phyloP scores from a whole-genome alignment of 225 moss, liverwort and hornwort genomes.

The Pleurozium schreberi region DNA sequence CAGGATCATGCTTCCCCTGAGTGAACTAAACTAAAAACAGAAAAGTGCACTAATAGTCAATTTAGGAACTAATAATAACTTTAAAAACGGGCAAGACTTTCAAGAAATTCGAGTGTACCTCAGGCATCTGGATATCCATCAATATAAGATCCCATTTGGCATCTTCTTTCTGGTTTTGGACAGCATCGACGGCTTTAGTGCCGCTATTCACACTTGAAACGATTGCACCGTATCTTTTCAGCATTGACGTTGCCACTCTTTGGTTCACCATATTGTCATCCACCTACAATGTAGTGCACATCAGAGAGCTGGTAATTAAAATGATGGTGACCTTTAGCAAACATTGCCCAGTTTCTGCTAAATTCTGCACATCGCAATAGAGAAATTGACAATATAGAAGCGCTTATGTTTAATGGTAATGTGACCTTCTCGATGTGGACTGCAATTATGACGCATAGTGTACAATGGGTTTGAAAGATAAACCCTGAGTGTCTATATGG shows the following conservation, averaged over 20 bases:
- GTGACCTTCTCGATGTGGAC: not conserved
- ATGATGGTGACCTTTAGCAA: not conserved
- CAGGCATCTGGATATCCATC: slow-evolving; percentile 97
- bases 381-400: not conserved
- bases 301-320: not conserved
- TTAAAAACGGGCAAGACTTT: not conserved
- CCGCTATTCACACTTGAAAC: slow-evolving; percentile 57
- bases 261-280: slow-evolving; percentile 90
- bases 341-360: not conserved
- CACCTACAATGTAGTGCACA: slow-evolving; percentile 27
- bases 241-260: slow-evolving; percentile 72
- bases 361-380: not conserved
- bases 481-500: not conserved
- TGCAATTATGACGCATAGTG: not conserved
- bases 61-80: not conserved
- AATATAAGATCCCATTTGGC: slow-evolving; percentile 62
- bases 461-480: not conserved
- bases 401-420: not conserved
- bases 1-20: not conserved
- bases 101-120: slow-evolving; percentile 25
- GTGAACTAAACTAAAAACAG: not conserved
- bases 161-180: slow-evolving; percentile 42
- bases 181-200: slow-evolving; percentile 45
- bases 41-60: not conserved
- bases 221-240: slow-evolving; percentile 59